Percentiles rank a stretch among this genome's conserved stretches.
phyloP scores from a whole-genome alignment of 1,284 basidiomycete genomes.

The Ganoderma resinaceum region DNA sequence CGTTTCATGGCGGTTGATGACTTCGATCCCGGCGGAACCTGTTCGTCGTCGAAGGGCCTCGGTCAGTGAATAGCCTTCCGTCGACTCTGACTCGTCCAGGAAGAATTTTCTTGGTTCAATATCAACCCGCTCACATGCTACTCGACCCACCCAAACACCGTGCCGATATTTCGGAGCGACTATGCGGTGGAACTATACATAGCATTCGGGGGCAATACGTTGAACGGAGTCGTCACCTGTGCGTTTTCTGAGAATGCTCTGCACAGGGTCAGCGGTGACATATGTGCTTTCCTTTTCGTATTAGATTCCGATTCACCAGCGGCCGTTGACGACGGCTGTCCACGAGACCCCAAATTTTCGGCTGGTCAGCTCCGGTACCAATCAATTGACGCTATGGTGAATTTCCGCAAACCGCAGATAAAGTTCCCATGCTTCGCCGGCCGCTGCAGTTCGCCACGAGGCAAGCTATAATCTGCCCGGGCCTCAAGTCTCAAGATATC shows the following conservation, averaged over 20 bases:
- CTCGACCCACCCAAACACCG: neutral
- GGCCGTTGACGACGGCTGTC: neutral
- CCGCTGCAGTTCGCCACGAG: neutral
- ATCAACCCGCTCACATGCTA: neutral
- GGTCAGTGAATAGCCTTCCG: neutral
- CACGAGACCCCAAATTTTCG: neutral
- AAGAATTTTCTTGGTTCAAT: neutral
- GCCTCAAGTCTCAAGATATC: neutral
- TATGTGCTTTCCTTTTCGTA: neutral
- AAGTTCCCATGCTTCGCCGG: neutral
- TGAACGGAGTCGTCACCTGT: neutral
- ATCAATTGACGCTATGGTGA: neutral
- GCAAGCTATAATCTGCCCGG: neutral
- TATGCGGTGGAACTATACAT: neutral
- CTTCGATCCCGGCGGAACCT: neutral
- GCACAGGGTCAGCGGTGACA: neutral
- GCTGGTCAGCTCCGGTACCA: neutral
- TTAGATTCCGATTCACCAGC: neutral
- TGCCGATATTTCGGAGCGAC: no score
- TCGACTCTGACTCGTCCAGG: neutral
- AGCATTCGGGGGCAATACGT: neutral
- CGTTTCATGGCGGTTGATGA: neutral
- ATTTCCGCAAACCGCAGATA: neutral
- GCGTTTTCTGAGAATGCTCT: neutral
- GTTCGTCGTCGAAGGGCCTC: neutral